These are phyloP conservation scores for Fragaria ananassa DNA, from an alignment of 306 rosid species.

Conservation along the genomic window DNA sequence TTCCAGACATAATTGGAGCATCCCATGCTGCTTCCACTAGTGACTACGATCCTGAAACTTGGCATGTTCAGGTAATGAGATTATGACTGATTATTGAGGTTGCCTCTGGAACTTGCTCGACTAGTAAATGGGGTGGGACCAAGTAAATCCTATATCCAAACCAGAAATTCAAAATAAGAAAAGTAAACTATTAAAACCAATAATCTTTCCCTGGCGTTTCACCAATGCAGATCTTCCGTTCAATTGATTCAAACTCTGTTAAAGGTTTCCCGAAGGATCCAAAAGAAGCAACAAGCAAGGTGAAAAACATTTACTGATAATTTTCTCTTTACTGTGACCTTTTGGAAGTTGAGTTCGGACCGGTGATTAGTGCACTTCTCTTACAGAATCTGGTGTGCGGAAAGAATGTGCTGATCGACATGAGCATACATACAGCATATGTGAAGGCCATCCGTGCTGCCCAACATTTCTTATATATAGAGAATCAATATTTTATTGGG, in stretches of 20 bases:
- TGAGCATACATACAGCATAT: slow-evolving; percentile 97
- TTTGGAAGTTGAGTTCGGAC: slow-evolving; percentile 12
- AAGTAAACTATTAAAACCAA: not conserved
- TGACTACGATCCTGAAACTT: slow-evolving; percentile 72
- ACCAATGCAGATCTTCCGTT: slow-evolving; percentile 77
- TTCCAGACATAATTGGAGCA: slow-evolving; percentile 57
- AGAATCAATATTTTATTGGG: slow-evolving; percentile 94
- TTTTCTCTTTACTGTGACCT: slow-evolving; percentile 20
- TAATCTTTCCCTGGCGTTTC: slow-evolving; percentile 23
- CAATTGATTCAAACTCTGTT: slow-evolving; percentile 91
- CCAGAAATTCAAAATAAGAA: not conserved
- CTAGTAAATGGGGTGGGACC: not conserved
- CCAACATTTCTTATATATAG: slow-evolving; percentile 88
- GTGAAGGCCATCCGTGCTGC: slow-evolving; percentile 96
- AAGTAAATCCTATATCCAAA: not conserved
- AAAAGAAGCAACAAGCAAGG: slow-evolving; percentile 67
- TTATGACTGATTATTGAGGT: slow-evolving; percentile 12
- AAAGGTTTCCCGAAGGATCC: slow-evolving; percentile 85
- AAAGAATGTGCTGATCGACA: slow-evolving; percentile 92
- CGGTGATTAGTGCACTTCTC: slow-evolving; percentile 29
- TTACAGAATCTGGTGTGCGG: slow-evolving; percentile 87
- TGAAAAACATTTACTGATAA: slow-evolving; percentile 30
- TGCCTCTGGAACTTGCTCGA: slow-evolving; percentile 18
- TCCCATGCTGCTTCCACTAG: slow-evolving; percentile 33
- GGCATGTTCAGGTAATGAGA: slow-evolving; percentile 88